Evolutionary conservation across 140 eudicot species (phyloP).

Genomic region (Erigeron philadelphicus): DNA sequence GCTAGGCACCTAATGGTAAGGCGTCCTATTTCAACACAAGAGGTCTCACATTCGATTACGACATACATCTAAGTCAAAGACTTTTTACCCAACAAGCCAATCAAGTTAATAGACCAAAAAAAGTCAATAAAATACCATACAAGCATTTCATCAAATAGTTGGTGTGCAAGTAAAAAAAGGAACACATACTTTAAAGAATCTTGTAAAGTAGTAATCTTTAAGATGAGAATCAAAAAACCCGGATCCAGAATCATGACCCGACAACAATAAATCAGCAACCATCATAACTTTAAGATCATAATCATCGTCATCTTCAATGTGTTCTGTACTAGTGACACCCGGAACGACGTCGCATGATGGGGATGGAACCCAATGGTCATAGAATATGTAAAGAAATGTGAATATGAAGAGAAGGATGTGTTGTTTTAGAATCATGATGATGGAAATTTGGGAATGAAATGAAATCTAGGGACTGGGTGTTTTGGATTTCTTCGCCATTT

Average conservation of each 20-base stretch:
- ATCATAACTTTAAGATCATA: slow-evolving; percentile 44
- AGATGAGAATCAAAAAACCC: slow-evolving; percentile 35
- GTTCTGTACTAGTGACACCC: slow-evolving; percentile 14
- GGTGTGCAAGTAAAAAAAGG: not conserved
- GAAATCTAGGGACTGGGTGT: slow-evolving; percentile 38
- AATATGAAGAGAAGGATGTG: slow-evolving; percentile 27
- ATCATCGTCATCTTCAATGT: not conserved
- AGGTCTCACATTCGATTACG: not conserved
- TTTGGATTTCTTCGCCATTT: slow-evolving; percentile 12
- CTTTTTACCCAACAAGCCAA: not conserved
- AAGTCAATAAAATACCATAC: not conserved
- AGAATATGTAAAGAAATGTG: slow-evolving; percentile 31
- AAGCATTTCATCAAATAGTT: slow-evolving; percentile 1
- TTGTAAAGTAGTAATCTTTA: slow-evolving; percentile 44
- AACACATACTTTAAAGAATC: slow-evolving; percentile 38
- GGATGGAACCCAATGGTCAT: slow-evolving; percentile 39
- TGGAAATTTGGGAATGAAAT: not conserved
- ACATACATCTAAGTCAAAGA: not conserved
- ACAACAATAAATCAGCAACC: slow-evolving; percentile 45
- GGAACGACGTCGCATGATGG: slow-evolving; percentile 48
- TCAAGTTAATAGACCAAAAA: not conserved
- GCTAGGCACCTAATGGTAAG: too few relatives aligned
- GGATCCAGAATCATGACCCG: slow-evolving; percentile 34
- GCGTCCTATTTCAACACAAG: too few relatives aligned
- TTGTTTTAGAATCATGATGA: slow-evolving; percentile 24